Evolutionary conservation across 2,329 filamentous ascomycete genomes (phyloP), one percentile per base, ranked within the genome.

Genomic region (Nannizzia gypsea): DNA sequence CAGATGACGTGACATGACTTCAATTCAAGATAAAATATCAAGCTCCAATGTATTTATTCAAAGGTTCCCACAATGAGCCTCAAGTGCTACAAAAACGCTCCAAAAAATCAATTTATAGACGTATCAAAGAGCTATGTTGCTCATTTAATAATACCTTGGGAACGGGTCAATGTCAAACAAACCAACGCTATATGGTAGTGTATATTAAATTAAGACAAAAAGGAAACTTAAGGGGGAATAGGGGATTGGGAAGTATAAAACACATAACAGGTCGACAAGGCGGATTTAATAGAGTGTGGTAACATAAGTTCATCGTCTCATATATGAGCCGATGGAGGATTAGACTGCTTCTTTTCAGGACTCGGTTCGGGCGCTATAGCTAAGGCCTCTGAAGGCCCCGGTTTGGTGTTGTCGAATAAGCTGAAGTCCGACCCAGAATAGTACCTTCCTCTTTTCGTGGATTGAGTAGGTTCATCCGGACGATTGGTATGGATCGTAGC

Each of bases 361-460:
- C 13, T 50, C 22, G 44, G 26, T 6, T 22, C 22, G 13, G 44
- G 44, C 6, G 44, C 44, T 50, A 50, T 13, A 26, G 44, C 44
- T 13, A 50, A 15, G 6, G 44, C 44, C 11, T 50, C 44, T 13
- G 44, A 50, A 1, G 44, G 20, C 3, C 20, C 26, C 11, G 11
- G 44, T 22, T 50, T 28, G 22, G 44, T 59, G 15, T 28, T 28
- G 36, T 61, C 60, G 38, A 56, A 52, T n/a, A 61, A 34, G 3
- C 22, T 55, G 26, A 36, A 46, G 8, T 55, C 48, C 8, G 60
- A 28, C 3, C 34, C n/a, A 13, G 60, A 57, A 28, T 59, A 56
- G 34, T 61, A 61, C 28, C 56, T 59, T 31, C 48, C 58, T n/a
- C 60, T 59, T 17, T 54, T 59, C 20, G 56, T 9, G 2, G 57